These are phyloP conservation scores for Sarocladium brachiariae DNA, from an alignment of 2,329 filamentous ascomycete genomes.

Conservation along the genomic window DNA sequence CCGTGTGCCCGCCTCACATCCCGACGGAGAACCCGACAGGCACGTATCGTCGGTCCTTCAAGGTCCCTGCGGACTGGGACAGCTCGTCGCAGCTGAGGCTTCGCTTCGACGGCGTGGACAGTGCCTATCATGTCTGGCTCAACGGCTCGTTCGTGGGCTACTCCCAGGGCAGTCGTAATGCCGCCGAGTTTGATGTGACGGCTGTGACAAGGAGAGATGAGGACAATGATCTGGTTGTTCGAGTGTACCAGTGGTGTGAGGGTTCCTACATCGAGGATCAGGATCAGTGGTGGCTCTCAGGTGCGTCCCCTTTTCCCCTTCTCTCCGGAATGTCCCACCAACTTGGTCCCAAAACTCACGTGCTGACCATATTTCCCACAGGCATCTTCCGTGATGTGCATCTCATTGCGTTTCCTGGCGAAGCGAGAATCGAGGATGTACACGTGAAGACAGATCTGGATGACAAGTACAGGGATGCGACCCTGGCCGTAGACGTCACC, in stretches of 20 bases:
- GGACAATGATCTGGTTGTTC: conserved; percentile 51
- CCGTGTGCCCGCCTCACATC: conserved; percentile 56
- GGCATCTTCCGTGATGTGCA: conserved; percentile 60
- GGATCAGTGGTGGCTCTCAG: conserved; percentile 62
- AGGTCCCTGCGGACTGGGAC: conserved; percentile 41
- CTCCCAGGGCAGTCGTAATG: conserved; percentile 60
- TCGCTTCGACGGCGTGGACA: conserved; percentile 66
- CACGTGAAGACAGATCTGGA: conserved; percentile 50
- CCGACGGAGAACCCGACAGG: conserved; percentile 59
- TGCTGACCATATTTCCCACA: too few relatives aligned
- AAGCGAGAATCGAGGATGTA: conserved; percentile 48
- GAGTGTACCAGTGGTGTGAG: conserved; percentile 66
- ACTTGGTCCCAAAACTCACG: too few relatives aligned
- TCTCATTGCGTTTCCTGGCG: conserved; percentile 46
- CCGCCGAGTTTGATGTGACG: conserved; percentile 63
- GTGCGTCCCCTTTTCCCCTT: too few relatives aligned
- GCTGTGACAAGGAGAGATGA: conserved; percentile 30
- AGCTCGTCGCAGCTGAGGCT: conserved; percentile 45
- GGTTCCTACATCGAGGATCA: conserved; percentile 65
- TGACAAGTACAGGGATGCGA: conserved; percentile 12
- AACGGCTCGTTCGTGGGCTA: conserved; percentile 61
- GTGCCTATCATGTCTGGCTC: conserved; percentile 62
- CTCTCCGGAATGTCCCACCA: too few relatives aligned
- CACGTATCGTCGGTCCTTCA: conserved; percentile 50
- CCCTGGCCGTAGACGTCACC: not conserved